Conservation (phyloP, 139 green algal genomes). For the Picochlorum sp. region DNA sequence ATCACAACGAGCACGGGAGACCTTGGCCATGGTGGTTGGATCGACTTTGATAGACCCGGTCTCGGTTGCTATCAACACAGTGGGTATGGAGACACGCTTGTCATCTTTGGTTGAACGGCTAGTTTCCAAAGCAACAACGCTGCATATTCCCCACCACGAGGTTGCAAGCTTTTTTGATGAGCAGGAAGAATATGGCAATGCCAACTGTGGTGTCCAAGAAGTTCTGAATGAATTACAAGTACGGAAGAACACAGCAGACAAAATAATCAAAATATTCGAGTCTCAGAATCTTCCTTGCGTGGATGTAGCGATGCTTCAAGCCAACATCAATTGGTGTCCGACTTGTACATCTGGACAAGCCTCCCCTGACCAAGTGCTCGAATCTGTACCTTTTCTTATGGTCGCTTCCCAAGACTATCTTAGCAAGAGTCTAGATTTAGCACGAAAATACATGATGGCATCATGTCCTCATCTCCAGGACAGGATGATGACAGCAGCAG, state of each 20-base stretch:
- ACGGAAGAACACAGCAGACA: too few species aligned
- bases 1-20: slow-evolving; percentile 40
- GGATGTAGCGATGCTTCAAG: not conserved
- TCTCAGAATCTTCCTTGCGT: too few species aligned
- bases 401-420: not conserved
- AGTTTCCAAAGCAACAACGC: not conserved
- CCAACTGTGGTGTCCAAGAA: not conserved
- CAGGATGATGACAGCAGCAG: not conserved
- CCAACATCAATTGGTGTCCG: not conserved
- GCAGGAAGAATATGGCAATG: not conserved
- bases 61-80: slow-evolving; percentile 15
- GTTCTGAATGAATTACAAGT: too few species aligned
- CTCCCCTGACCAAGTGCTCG: not conserved
- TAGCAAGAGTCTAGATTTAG: not conserved
- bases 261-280: too few species aligned
- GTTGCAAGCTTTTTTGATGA: slow-evolving; percentile 10
- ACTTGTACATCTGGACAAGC: not conserved
- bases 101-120: slow-evolving; percentile 25
- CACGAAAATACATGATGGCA: not conserved
- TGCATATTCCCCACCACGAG: not conserved
- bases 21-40: slow-evolving; percentile 42
- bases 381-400: not conserved
- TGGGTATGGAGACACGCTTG: slow-evolving; percentile 12
- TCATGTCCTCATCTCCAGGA: not conserved
- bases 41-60: slow-evolving; percentile 17